A percentile compares a stretch with the other conserved stretches of the same genome.
Conservation (phyloP, 225 moss, liverwort and hornwort genomes). For the Ulota crispa region DNA sequence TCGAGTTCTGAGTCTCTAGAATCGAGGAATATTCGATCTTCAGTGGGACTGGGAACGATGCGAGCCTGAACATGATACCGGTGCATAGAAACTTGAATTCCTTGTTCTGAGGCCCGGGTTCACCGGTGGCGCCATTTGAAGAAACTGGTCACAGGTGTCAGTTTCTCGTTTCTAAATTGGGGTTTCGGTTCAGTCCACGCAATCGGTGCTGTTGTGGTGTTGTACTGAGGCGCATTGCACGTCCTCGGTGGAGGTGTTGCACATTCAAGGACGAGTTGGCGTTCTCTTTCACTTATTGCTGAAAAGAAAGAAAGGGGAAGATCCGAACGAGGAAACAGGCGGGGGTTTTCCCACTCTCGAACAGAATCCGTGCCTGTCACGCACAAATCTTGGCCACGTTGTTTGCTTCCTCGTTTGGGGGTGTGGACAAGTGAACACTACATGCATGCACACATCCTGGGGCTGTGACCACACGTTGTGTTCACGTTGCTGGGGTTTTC, state of each 20-base stretch:
- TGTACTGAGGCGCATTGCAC: not conserved
- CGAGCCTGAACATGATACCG: too few species aligned
- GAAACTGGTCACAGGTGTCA: not conserved
- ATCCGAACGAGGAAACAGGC: not conserved
- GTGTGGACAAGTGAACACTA: not conserved
- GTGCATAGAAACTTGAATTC: too few species aligned
- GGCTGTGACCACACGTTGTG: not conserved
- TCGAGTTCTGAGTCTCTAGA: too few species aligned
- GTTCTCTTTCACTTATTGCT: not conserved
- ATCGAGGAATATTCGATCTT: too few species aligned
- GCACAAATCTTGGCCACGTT: not conserved
- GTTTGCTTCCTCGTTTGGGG: not conserved
- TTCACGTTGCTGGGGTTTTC: not conserved
- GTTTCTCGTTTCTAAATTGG: conserved; percentile 1
- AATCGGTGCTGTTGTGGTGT: not conserved
- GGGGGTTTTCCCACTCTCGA: not conserved
- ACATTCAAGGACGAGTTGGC: not conserved
- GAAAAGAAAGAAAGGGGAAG: not conserved
- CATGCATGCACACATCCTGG: not conserved
- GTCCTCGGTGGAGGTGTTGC: not conserved
- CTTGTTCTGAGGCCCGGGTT: too few species aligned
- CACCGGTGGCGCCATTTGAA: conserved; percentile 8
- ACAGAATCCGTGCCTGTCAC: not conserved
- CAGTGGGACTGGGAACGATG: too few species aligned
- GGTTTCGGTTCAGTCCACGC: not conserved